Percentiles rank a stretch among this genome's conserved stretches.
phyloP scores from a whole-genome alignment of 2,329 filamentous ascomycete species.

The Ceratocystis eucalypticola region DNA sequence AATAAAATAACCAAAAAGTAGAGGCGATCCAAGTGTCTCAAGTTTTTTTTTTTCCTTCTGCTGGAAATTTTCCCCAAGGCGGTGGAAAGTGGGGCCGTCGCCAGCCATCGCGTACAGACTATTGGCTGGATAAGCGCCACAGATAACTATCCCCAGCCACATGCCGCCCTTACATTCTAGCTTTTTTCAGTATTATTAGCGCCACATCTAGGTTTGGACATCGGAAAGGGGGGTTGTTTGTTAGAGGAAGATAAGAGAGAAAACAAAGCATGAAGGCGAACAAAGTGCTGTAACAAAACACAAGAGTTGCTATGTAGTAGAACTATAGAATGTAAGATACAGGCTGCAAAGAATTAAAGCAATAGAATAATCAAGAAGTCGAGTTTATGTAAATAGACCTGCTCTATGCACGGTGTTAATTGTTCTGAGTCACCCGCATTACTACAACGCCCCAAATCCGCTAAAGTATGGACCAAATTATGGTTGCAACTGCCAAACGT shows the following conservation, averaged over 20 bases:
- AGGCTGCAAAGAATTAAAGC: too few species aligned
- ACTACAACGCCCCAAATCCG: background rate
- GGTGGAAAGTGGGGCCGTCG: conserved; percentile 18
- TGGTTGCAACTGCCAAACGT: background rate
- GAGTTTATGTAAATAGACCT: background rate
- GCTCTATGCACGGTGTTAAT: background rate
- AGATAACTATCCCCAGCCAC: conserved; percentile 10
- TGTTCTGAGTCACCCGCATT: background rate
- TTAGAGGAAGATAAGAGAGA: too few species aligned
- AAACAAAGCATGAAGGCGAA: too few species aligned
- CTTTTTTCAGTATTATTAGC: background rate
- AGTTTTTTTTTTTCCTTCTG: conserved; percentile 17
- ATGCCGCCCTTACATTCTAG: background rate
- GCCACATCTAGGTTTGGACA: background rate
- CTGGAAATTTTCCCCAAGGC: conserved; percentile 17
- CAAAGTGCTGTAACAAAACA: too few species aligned
- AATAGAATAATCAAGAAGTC: too few species aligned
- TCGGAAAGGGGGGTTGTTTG: background rate
- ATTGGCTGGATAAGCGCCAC: conserved; percentile 19
- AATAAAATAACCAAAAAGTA: conserved; percentile 7
- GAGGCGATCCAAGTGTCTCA: conserved; percentile 15
- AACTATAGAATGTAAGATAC: too few species aligned
- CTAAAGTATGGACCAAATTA: background rate
- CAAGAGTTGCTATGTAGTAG: too few species aligned
- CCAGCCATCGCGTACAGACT: background rate